Evolutionary conservation across 768 basidiomycete genomes (phyloP).

Genomic region (Phaeotremella skinneri): DNA sequence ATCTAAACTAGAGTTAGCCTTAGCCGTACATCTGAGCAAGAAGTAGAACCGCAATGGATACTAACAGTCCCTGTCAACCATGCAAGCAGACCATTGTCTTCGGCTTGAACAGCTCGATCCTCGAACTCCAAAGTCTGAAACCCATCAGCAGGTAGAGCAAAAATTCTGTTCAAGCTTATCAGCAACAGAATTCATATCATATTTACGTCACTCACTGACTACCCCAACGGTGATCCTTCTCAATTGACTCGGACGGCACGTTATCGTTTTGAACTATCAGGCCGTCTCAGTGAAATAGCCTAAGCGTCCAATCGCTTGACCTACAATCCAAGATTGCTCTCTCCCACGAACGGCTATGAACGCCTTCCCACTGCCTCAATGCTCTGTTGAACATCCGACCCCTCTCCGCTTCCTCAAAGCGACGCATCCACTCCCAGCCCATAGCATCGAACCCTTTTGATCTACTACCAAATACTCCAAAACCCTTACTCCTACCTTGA

Average conservation of each 20-base stretch:
- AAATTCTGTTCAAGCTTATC: slow-evolving; percentile 34
- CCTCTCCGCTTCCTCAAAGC: slow-evolving; percentile 27
- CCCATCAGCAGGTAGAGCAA: slow-evolving; percentile 47
- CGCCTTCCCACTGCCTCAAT: slow-evolving; percentile 28
- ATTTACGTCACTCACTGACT: slow-evolving; percentile 34
- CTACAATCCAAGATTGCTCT: slow-evolving; percentile 38
- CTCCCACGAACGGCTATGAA: slow-evolving; percentile 22
- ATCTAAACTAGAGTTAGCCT: slow-evolving; percentile 21
- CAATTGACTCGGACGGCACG: slow-evolving; percentile 38
- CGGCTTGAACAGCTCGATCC: slow-evolving; percentile 31
- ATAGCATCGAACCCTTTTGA: slow-evolving; percentile 27
- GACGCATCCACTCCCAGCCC: slow-evolving; percentile 41
- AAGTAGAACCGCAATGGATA: neutral
- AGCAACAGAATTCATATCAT: neutral
- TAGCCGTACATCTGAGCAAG: neutral
- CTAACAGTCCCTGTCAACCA: slow-evolving; percentile 49
- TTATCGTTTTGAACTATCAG: slow-evolving; percentile 40
- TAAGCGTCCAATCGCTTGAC: slow-evolving; percentile 7
- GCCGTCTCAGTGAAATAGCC: neutral
- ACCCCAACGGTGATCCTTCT: slow-evolving; percentile 43
- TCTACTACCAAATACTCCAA: slow-evolving; percentile 13
- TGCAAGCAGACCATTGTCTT: slow-evolving; percentile 45
- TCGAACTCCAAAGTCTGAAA: slow-evolving; percentile 49
- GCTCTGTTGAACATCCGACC: slow-evolving; percentile 11
- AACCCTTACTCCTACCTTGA: neutral